Evolutionary conservation across 805 yeast species (phyloP), one percentile per base, ranked within the genome.

Genomic region (Naumovozyma castellii): DNA sequence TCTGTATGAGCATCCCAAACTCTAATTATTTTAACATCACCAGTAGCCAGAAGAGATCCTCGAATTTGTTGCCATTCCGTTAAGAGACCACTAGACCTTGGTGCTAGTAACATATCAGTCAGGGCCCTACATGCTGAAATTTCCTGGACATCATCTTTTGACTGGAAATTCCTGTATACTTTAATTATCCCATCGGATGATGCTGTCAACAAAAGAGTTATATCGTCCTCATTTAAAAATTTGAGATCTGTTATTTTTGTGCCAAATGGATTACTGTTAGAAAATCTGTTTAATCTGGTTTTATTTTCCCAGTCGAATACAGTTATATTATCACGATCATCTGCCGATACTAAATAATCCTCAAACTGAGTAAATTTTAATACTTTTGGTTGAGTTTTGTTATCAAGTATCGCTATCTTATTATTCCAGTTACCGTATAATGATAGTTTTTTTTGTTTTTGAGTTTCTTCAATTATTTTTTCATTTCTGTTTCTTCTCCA

Each of bases 1-100:
- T 92, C 98, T 28, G 96, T 69, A 10, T 95, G 92, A 0, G 97
- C 97, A 63, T 92, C 97, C 98, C 98, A 92, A 1, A 88, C 69
- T 42, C 95, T 69, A 40, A 92, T 85, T 18, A 87, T 79, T 51
- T 88, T 84, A 6, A 85, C 95, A 65, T 92, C 97, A 35, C 98
- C 98, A 32, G 95, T 87, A 1, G 84, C 95, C 39, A 90, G 66
- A 30, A 92, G 66, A 0, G 95, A 76, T 0, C 98, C 98, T 44
- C 96, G 68, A 34, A 92, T 81, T 56, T 92, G 98, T 59, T 90
- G 97, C 98, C 98, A 92, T 49, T 92, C 97, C 9, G 88, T 77
- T 15, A 86, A 72, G 38, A 90, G 65, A 3, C 96, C 96, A 13
- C 85, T 76, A 19, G 87, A 80, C 51, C 84, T 72, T 18, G 90